Percentiles rank a stretch among this genome's conserved stretches.
phyloP scores from a whole-genome alignment of 108 stramenopile species.

The Aurantiochytrium sp. region DNA sequence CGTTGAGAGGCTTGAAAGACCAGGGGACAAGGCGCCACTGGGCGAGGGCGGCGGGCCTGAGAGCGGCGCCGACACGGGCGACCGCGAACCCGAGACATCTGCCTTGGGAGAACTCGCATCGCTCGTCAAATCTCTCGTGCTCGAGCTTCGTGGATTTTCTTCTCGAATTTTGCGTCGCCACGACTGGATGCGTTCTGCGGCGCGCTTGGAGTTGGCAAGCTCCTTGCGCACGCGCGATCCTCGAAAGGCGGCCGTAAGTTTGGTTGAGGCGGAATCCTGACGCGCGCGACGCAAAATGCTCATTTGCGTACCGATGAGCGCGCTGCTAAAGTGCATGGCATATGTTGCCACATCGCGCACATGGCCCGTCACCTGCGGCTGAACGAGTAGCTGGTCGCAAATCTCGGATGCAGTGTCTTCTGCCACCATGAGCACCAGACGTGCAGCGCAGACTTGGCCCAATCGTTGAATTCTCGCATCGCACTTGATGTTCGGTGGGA shows the following conservation, averaged over 20 bases:
- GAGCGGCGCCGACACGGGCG: background rate
- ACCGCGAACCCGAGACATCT: too few relatives aligned
- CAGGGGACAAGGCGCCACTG: too few relatives aligned
- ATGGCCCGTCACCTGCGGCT: conserved; percentile 2
- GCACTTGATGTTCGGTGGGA: background rate
- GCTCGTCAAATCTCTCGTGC: too few relatives aligned
- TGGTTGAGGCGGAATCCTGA: background rate
- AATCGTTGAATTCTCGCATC: background rate
- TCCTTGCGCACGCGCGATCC: background rate
- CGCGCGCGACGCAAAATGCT: background rate
- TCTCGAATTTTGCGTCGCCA: background rate
- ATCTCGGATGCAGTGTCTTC: background rate
- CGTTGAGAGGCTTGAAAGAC: too few relatives aligned
- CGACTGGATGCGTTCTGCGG: background rate
- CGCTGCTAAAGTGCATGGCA: background rate
- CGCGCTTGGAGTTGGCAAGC: background rate
- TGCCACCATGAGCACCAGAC: conserved; percentile 15
- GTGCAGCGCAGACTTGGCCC: background rate
- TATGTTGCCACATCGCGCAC: conserved; percentile 11
- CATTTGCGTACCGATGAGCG: background rate
- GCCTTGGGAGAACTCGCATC: too few relatives aligned
- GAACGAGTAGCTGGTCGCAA: background rate
- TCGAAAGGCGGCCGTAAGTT: background rate
- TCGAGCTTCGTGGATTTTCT: background rate
- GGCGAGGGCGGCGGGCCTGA: background rate